Evolutionary conservation across 345 rosid genomes (phyloP), one percentile per base, ranked within the genome.

Genomic region (Eucalyptus pumila): DNA sequence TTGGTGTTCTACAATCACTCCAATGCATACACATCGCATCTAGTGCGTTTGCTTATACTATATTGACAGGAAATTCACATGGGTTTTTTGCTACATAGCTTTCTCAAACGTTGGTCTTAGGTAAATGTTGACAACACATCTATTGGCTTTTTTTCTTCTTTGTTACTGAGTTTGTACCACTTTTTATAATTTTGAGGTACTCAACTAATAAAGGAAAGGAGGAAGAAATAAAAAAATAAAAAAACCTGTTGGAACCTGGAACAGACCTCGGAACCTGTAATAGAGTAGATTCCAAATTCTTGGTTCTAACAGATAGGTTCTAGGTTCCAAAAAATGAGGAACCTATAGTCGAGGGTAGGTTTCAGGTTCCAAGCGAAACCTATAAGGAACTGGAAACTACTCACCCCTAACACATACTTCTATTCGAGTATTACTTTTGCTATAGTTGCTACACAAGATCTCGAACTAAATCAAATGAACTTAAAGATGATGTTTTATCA

Each of bases 261-360:
- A 14, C 0, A 6, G 19, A 50, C 19, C 52, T 3, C 1, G 19
- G 1, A 50, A 50, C 52, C 8, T 15, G 3, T 50, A 6, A 50
- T 6, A 50, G 0, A 7, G 19, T 50, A 50, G 3, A 19, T 15
- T 50, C 3, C 3, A 15, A 3, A 2, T 50, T 50, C 19, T 50
- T 50, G 3, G 7, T 50, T 50, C 0, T 15, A 1, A 15, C 3
- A 3, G 3, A 7, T 14, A 50, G 19, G 1, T 50, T 50, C 3
- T 0, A 49, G 1, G 52, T 14, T 50, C 17, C 7, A 50, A 50
- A 50, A 50, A 50, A 5, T 50, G 52, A 14, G 17, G 7, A 50
- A 50, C 7, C 1, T 50, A 6, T 50, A 50, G 3, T 1, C 1
- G 3, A 50, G 17, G 7, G 17, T 50, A 14, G 17, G 52, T 0